Conservation (phyloP, 1,284 basidiomycete species). For the Vanrija pseudolonga region DNA sequence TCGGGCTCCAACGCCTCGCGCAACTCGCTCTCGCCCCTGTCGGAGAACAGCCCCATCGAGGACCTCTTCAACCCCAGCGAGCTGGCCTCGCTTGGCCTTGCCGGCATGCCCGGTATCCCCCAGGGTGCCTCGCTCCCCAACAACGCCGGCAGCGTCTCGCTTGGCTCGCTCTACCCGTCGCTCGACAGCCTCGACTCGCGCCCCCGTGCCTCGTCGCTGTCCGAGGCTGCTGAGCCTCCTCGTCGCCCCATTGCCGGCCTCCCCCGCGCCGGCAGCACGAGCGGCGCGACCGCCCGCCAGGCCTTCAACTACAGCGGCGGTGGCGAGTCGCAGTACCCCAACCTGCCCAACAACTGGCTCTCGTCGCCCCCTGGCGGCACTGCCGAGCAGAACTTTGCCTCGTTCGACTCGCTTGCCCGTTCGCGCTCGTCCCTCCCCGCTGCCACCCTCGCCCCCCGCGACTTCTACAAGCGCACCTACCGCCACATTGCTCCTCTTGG, state of each 20-base stretch:
- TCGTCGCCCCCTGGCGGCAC: background rate
- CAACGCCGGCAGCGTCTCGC: conserved; percentile 22
- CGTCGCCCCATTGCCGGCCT: conserved; percentile 21
- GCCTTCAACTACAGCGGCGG: conserved; percentile 1
- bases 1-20: conserved; percentile 17
- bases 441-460: conserved; percentile 33
- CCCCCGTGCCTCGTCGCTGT: conserved; percentile 12
- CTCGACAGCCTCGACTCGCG: conserved; percentile 28
- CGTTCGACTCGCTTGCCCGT: conserved; percentile 41
- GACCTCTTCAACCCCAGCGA: conserved; percentile 49
- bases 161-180: conserved; percentile 39
- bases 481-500: conserved; percentile 45
- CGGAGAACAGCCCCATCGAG: conserved; percentile 37
- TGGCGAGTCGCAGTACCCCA: conserved; percentile 18
- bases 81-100: conserved; percentile 48
- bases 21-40: conserved; percentile 41
- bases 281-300: conserved; percentile 10
- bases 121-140: conserved; percentile 5
- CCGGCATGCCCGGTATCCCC: conserved; percentile 50
- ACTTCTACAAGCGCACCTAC: conserved; percentile 47
- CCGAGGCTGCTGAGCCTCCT: conserved; percentile 2
- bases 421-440: conserved; percentile 24
- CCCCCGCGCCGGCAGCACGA: conserved; percentile 23
- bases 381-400: conserved; percentile 14
- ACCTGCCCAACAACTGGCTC: conserved; percentile 11